Base-by-base conservation (phyloP, 129 eudicot species). In the Sambucus nigra region DNA sequence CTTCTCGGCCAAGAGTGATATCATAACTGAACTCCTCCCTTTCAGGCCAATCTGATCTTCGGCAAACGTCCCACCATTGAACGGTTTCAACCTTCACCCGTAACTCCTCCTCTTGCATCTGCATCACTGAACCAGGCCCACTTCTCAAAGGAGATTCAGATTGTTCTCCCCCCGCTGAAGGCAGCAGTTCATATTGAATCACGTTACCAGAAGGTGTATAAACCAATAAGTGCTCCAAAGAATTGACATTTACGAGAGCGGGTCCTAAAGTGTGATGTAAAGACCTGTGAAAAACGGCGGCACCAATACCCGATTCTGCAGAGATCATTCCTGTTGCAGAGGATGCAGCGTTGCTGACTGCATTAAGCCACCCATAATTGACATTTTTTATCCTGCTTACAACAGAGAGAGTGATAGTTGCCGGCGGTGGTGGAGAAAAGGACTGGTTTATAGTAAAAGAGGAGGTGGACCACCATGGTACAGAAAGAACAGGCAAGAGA, bases 21-120 rank as follows among this genome's bases (percentile, higher is more conserved):
- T 77, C 81, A 39, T 52, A 64, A 51, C 82, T 57, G 45, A 58
- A 56, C 65, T 86, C 96, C 78, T 86, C 87, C 64, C 82, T 82
- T 67, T 86, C 99, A 23, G 88, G 83, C 88, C 95, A 86, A 70
- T 92, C 94, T 20, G 71, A 72, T 73, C 99, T 77, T 47, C 96
- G 76, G 58, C 99, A 92, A 33, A 92, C 96, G 68, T 92, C 94
- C 99, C 99, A 92, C 87, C 94, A 82, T 21, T 86, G 94, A 53
- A 82, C 51, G 2, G 94, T 84, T 39, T 83, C 83, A 1, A 76
- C 80, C 69, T 86, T 91, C 47, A 91, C 89, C 64, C 79, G 66
- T 24, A 74, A 61, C 23, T 91, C 95, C 61, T 91, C 99, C 28
- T 82, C 95, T 52, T 77, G 95, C 29, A 64, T 61, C 58, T 80